Evolutionary conservation across 2,329 filamentous ascomycete species (phyloP).

Genomic region (Lasiodiplodia citricola): DNA sequence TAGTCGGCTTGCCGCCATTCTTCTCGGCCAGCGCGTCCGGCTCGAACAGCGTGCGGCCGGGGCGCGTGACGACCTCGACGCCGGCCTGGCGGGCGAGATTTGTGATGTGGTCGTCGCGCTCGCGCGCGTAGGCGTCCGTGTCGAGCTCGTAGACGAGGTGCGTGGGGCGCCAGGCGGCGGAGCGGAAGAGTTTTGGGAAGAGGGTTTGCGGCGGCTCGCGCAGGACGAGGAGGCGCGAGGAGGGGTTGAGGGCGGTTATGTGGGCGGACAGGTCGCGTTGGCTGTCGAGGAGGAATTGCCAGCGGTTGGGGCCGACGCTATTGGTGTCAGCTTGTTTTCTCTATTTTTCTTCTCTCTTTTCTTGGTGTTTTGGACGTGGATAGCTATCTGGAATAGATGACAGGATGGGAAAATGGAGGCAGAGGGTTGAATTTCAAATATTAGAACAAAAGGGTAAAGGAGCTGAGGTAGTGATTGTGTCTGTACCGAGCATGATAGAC

Average conservation of each 20-base stretch:
- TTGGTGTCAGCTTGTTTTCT: too few species aligned
- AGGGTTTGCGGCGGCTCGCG: conserved; percentile 74
- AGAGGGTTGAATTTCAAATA: not conserved
- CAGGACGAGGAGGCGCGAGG: conserved; percentile 73
- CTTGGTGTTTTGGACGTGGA: too few species aligned
- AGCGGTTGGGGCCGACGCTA: conserved; percentile 72
- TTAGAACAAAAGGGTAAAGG: not conserved
- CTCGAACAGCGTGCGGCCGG: conserved; percentile 75
- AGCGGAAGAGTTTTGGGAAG: conserved; percentile 74
- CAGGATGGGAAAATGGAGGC: not conserved
- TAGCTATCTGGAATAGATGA: not conserved
- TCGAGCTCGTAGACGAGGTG: conserved; percentile 82
- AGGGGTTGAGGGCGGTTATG: conserved; percentile 71
- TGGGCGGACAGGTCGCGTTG: conserved; percentile 71
- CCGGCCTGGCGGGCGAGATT: conserved; percentile 67
- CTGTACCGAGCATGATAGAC: conserved; percentile 65
- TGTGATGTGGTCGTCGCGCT: conserved; percentile 66
- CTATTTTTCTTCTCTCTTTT: not conserved
- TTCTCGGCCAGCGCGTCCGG: conserved; percentile 53
- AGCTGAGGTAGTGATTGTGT: not conserved
- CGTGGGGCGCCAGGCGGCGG: conserved; percentile 74
- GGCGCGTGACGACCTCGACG: conserved; percentile 68
- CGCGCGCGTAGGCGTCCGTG: conserved; percentile 72
- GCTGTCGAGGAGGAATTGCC: conserved; percentile 78
- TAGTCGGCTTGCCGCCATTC: conserved; percentile 71